Conservation (phyloP, 345 rosid genomes). For the Camelina neglecta region DNA sequence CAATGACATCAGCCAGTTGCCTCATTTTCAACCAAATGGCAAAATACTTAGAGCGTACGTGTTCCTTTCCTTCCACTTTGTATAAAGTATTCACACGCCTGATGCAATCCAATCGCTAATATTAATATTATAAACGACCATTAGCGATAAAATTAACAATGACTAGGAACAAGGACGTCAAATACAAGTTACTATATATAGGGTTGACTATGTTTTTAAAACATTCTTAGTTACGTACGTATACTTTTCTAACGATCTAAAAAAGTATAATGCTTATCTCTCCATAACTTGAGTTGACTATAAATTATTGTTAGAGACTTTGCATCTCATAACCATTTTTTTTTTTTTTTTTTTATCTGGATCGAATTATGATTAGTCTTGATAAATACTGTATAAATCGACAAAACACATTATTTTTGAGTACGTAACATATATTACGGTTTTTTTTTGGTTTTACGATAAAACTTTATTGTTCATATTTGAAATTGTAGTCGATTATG, state of each 20-base stretch:
- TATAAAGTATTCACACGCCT: neutral
- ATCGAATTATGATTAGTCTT: too few relatives aligned
- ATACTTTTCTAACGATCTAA: neutral
- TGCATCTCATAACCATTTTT: too few relatives aligned
- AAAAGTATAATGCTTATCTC: too few relatives aligned
- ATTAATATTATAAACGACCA: conserved; percentile 20
- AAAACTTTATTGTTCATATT: too few relatives aligned
- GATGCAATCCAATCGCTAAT: conserved; percentile 10
- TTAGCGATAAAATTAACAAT: neutral
- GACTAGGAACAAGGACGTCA: conserved; percentile 6
- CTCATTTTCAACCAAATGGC: neutral
- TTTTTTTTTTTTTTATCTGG: too few relatives aligned
- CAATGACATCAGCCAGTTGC: conserved; percentile 12
- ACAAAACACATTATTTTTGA: too few relatives aligned
- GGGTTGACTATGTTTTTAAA: conserved; percentile 3
- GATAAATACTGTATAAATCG: too few relatives aligned
- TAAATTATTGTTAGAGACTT: too few relatives aligned
- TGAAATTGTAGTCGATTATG: too few relatives aligned
- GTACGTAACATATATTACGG: too few relatives aligned
- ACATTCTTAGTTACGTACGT: neutral
- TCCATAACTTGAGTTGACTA: too few relatives aligned
- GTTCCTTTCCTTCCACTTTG: conserved; percentile 8
- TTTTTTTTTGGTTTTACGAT: too few relatives aligned
- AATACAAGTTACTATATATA: neutral
- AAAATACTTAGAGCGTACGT: neutral